Evolutionary conservation across 2,329 filamentous ascomycete species (phyloP).

Genomic region (Biscogniauxia mediterranea): DNA sequence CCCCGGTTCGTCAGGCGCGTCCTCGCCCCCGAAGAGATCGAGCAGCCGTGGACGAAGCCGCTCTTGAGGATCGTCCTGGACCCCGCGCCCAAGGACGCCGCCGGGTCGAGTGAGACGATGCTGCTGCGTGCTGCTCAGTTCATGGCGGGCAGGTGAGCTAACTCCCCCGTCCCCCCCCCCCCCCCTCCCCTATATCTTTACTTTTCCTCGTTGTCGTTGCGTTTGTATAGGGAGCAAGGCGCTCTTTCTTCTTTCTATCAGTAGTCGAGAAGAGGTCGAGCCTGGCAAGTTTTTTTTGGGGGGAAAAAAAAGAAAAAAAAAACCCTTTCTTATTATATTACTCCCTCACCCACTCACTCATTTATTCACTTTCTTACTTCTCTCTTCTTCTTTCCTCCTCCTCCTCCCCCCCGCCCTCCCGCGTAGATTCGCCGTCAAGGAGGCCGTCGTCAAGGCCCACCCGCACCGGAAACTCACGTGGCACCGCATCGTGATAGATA

Average conservation of each 20-base stretch:
- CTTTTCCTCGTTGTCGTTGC: no score
- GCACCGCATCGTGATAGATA: conserved; percentile 57
- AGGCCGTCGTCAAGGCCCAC: conserved; percentile 72
- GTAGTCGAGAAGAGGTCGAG: no score
- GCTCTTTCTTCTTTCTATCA: no score
- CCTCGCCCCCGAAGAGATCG: conserved; percentile 43
- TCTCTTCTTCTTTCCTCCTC: not conserved
- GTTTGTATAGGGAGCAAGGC: no score
- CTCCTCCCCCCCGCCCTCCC: not conserved
- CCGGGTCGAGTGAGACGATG: conserved; percentile 28
- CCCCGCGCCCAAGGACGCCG: conserved; percentile 7
- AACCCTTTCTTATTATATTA: no score
- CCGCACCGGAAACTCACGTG: conserved; percentile 57
- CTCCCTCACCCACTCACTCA: no score
- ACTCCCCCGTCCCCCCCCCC: not conserved
- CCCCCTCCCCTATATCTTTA: not conserved
- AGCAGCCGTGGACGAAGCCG: conserved; percentile 3
- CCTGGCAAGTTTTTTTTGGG: no score
- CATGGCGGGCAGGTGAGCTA: conserved; percentile 44
- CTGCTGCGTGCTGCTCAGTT: conserved; percentile 40
- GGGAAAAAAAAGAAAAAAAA: no score
- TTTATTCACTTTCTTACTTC: conserved; percentile 4
- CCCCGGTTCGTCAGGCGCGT: conserved; percentile 48
- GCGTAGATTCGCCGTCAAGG: conserved; percentile 67
- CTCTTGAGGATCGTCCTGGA: conserved; percentile 16